A percentile compares a stretch with the other conserved stretches of the same genome.
These are phyloP conservation scores for Moesziomyces globuligerus DNA, from an alignment of 1,284 basidiomycete species.

Conservation along the genomic window DNA sequence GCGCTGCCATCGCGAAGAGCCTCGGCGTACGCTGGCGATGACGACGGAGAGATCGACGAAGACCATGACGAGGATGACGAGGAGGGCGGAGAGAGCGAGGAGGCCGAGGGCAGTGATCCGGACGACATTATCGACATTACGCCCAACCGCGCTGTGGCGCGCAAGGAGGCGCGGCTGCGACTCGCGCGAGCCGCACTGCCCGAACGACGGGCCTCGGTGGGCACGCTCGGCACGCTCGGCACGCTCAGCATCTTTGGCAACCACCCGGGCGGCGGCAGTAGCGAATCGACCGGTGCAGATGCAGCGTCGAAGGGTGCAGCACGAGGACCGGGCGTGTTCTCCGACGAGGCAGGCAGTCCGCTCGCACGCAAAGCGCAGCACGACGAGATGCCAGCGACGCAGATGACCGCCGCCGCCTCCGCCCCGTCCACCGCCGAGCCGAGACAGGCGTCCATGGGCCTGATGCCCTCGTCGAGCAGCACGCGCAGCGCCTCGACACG, in stretches of 20 bases:
- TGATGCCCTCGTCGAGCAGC: constrained; percentile 30
- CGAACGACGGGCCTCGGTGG: constrained; percentile 30
- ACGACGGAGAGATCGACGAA: constrained; percentile 8
- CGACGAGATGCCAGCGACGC: constrained; percentile 2
- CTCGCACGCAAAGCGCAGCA: constrained; percentile 10
- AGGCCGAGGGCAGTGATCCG: constrained; percentile 40
- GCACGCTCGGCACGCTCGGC: constrained; percentile 36
- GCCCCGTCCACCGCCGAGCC: no score
- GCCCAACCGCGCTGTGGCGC: constrained; percentile 36
- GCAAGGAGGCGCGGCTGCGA: constrained; percentile 42
- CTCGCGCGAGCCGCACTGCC: constrained; percentile 49
- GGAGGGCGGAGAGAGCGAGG: constrained; percentile 22
- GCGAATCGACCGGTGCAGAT: neutral
- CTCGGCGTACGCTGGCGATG: neutral
- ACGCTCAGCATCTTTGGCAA: constrained; percentile 34
- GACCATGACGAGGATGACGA: constrained; percentile 17
- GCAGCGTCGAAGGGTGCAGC: neutral
- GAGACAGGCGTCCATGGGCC: constrained; percentile 14
- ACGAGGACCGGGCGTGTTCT: constrained; percentile 17
- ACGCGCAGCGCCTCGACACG: constrained; percentile 18
- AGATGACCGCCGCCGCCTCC: constrained; percentile 10
- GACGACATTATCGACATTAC: constrained; percentile 56
- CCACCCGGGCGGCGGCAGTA: constrained; percentile 4
- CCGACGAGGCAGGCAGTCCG: constrained; percentile 38
- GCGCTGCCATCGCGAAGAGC: neutral